These are phyloP conservation scores for Yamadazyma blattariae DNA, from an alignment of 1,139 yeast species.

Conservation along the genomic window DNA sequence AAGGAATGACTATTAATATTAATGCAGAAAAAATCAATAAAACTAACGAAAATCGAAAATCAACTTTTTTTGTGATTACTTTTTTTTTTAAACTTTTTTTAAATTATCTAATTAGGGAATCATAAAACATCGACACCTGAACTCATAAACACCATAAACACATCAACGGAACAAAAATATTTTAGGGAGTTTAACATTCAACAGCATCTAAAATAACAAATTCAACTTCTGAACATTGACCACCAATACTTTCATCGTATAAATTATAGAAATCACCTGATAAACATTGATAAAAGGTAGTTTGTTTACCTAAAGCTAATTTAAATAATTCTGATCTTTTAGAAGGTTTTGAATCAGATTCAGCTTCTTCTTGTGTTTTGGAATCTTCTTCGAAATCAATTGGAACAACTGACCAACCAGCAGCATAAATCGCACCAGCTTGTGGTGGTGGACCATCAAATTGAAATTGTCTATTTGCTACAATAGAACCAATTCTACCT, in stretches of 20 bases:
- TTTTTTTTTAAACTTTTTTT: slow-evolving; percentile 1
- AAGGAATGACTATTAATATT: slow-evolving; percentile 4
- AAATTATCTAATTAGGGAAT: neutral
- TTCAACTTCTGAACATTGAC: slow-evolving; percentile 37
- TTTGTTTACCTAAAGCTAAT: slow-evolving; percentile 38
- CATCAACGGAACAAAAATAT: too few relatives aligned
- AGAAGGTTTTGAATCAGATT: slow-evolving; percentile 14
- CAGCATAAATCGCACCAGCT: slow-evolving; percentile 40
- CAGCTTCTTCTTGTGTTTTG: slow-evolving; percentile 11
- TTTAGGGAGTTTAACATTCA: slow-evolving; percentile 26
- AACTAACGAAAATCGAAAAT: neutral
- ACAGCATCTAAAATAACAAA: slow-evolving; percentile 33
- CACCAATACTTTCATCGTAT: slow-evolving; percentile 38
- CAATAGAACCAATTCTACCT: slow-evolving; percentile 42
- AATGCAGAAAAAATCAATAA: slow-evolving; percentile 5
- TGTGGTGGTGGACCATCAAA: slow-evolving; percentile 46
- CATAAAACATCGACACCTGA: too few relatives aligned
- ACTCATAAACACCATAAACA: too few relatives aligned
- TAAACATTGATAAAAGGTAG: slow-evolving; percentile 39
- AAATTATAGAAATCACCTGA: slow-evolving; percentile 46
- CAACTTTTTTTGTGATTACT: neutral
- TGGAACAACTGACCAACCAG: slow-evolving; percentile 35
- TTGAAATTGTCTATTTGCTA: slow-evolving; percentile 46
- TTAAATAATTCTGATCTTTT: slow-evolving; percentile 25
- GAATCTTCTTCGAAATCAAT: slow-evolving; percentile 22